phyloP scores from a whole-genome alignment of 1,139 yeast species.

The Torulaspora globosa region DNA sequence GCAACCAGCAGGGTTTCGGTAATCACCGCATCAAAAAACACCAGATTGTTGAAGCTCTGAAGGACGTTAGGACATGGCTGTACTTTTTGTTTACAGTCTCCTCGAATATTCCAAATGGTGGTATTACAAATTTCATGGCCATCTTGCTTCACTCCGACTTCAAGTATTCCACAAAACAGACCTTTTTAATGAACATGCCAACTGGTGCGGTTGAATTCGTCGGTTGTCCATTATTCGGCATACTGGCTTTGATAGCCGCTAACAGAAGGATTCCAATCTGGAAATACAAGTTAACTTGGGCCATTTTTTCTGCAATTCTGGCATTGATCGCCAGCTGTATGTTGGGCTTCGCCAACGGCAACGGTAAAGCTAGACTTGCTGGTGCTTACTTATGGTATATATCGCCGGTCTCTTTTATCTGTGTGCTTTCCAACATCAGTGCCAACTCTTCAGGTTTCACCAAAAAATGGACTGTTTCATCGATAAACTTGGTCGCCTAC shows the following conservation, averaged over 20 bases:
- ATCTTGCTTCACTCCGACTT: conserved; percentile 40
- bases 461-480: conserved; percentile 35
- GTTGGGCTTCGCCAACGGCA: conserved; percentile 44
- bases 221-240: conserved; percentile 32
- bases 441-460: conserved; percentile 38
- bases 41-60: conserved; percentile 48
- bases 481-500: conserved; percentile 30
- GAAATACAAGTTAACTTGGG: conserved; percentile 43
- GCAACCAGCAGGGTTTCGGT: conserved; percentile 52
- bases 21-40: conserved; percentile 49
- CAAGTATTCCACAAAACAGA: conserved; percentile 40
- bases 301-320: conserved; percentile 41
- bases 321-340: conserved; percentile 44
- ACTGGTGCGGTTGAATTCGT: conserved; percentile 42
- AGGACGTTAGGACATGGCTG: conserved; percentile 49
- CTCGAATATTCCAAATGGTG: conserved; percentile 35
- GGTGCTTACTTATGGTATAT: conserved; percentile 40
- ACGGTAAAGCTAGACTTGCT: conserved; percentile 41
- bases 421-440: conserved; percentile 34
- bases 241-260: conserved; percentile 39
- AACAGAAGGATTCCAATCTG: conserved; percentile 23
- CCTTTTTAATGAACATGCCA: conserved; percentile 43
- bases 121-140: conserved; percentile 32
- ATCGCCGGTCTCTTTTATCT: conserved; percentile 40
- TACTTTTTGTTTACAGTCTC: conserved; percentile 42